Conservation (phyloP, 371 early-diverging fungal species). For the Syncephalastrum contaminatum region DNA sequence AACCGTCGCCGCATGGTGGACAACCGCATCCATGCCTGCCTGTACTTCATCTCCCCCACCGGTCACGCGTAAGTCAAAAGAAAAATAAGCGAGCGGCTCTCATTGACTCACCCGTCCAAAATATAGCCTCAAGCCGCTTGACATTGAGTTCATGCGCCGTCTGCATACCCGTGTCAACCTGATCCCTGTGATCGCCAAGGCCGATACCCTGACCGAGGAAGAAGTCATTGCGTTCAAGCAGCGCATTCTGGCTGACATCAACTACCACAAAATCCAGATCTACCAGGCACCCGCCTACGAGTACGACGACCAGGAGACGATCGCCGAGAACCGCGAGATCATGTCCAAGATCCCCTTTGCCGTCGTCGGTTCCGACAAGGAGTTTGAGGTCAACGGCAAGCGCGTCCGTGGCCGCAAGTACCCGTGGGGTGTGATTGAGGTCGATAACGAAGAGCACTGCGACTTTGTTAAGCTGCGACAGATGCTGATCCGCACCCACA, state of each 20-base stretch:
- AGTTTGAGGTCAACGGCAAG: conserved; percentile 80
- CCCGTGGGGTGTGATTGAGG: conserved; percentile 96
- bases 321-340: conserved; percentile 92
- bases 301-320: conserved; percentile 93
- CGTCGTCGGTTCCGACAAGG: conserved; percentile 93
- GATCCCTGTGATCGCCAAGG: conserved; percentile 98
- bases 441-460: conserved; percentile 87
- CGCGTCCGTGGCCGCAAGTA: conserved; percentile 92
- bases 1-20: conserved; percentile 88
- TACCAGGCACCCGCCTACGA: conserved; percentile 91
- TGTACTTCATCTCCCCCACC: conserved; percentile 97
- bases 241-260: conserved; percentile 91
- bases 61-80: conserved; percentile 72
- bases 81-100: not conserved
- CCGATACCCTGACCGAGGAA: conserved; percentile 96
- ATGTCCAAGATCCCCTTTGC: conserved; percentile 96
- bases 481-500: conserved; percentile 86
- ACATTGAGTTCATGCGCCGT: conserved; percentile 95
- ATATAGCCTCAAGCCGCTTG: conserved; percentile 80
- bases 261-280: conserved; percentile 90
- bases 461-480: conserved; percentile 96
- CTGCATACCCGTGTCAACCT: conserved; percentile 93
- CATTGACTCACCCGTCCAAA: too few relatives aligned
- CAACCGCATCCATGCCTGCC: conserved; percentile 94
- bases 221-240: conserved; percentile 93